Evolutionary conservation across 768 basidiomycete species (phyloP).

Genomic region (Fomitopsis serialis): DNA sequence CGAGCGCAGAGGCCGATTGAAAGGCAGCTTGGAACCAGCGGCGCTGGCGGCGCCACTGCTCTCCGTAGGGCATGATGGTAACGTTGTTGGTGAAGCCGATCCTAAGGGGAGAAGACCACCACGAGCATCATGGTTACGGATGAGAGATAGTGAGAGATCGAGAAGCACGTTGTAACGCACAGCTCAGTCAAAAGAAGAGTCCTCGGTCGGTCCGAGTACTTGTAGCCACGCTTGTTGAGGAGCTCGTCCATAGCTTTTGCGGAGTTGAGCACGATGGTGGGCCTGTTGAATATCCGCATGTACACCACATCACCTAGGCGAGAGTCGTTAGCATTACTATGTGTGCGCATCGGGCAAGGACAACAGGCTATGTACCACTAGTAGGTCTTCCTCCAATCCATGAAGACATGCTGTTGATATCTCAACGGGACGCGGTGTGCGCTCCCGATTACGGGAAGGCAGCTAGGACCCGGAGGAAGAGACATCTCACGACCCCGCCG

Average conservation of each 20-base stretch:
- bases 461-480: too few species aligned
- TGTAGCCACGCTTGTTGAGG: conserved; percentile 14
- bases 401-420: too few species aligned
- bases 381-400: too few species aligned
- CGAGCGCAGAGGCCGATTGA: neutral
- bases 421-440: too few species aligned
- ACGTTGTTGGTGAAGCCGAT: neutral
- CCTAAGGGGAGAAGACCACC: neutral
- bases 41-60: conserved; percentile 3
- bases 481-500: too few species aligned
- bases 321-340: too few species aligned
- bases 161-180: conserved; percentile 4
- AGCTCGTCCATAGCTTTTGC: conserved; percentile 10
- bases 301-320: conserved; percentile 14
- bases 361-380: too few species aligned
- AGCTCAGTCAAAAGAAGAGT: conserved; percentile 11
- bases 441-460: too few species aligned
- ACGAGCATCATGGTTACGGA: neutral
- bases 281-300: conserved; percentile 8
- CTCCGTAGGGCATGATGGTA: conserved; percentile 1
- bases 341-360: too few species aligned
- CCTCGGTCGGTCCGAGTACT: conserved; percentile 13
- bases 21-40: conserved; percentile 5
- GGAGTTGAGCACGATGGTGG: conserved; percentile 11
- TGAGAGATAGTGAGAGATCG: neutral